Evolutionary conservation across 2,329 filamentous ascomycete genomes (phyloP).

Genomic region (Aspergillus sp.): DNA sequence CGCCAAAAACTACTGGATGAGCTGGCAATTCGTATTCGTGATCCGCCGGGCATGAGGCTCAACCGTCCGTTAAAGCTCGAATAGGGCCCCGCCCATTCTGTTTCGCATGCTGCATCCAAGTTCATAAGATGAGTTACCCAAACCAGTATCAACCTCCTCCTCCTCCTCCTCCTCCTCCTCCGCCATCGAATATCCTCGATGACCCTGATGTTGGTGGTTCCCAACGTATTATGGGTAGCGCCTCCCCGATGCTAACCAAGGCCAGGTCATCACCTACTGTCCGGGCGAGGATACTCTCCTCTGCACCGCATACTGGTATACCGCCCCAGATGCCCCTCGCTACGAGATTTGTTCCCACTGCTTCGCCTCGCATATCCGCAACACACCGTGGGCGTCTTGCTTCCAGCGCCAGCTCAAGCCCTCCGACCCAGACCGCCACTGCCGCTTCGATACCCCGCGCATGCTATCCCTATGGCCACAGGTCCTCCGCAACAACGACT

Average conservation of each 20-base stretch:
- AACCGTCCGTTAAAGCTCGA: too few relatives aligned
- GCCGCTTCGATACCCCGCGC: conserved; percentile 1
- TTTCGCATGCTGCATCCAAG: too few relatives aligned
- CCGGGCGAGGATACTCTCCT: neutral
- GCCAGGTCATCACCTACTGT: neutral
- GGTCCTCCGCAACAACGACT: conserved; percentile 6
- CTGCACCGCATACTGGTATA: conserved; percentile 5
- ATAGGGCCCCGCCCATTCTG: too few relatives aligned
- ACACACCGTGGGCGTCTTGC: neutral
- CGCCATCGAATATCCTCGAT: neutral
- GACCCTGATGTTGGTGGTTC: neutral
- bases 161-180: too few relatives aligned
- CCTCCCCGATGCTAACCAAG: neutral
- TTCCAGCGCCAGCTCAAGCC: neutral
- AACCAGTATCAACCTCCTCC: too few relatives aligned
- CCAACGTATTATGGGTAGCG: neutral
- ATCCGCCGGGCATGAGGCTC: too few relatives aligned
- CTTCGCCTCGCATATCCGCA: conserved; percentile 1
- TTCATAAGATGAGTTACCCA: too few relatives aligned
- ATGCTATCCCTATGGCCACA: conserved; percentile 5
- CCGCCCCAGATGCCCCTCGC: neutral
- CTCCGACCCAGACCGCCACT: neutral
- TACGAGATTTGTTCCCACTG: conserved; percentile 4
- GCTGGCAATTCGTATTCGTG: too few relatives aligned
- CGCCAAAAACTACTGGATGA: too few relatives aligned